Evolutionary conservation across 2,329 filamentous ascomycete genomes (phyloP), one percentile per base, ranked within the genome.

Genomic region (Phialemoniopsis sp.): DNA sequence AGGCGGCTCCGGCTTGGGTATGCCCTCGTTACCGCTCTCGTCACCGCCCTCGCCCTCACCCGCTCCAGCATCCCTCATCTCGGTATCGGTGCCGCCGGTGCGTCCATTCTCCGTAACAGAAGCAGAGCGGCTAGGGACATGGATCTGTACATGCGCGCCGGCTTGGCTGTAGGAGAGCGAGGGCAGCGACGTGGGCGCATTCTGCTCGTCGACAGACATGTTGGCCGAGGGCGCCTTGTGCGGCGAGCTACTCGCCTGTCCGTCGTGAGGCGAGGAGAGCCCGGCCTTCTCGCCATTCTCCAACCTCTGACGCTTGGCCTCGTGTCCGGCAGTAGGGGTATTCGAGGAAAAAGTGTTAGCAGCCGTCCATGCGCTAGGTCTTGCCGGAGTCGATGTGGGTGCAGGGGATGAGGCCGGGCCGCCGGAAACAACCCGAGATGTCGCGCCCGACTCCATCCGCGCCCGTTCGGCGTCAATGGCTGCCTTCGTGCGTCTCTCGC

Each of bases 401-500:
- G 32, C n/a, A 14, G 39, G 13, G 29, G 39, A 13, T 9, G 28
- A 32, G 13, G 19, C 30, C 15, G 19, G 10, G 10, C 38, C 5
- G 36, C 13, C 5, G 29, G 15, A 34, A 33, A 6, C 31, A 41
- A 16, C 29, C 28, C 13, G 30, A 17, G 21, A 34, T 13, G n/a
- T 36, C 32, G 8, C 13, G 8, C 8, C 10, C 30, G 29, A 8
- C 3, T 29, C 64, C 38, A 60, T 55, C 9, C 68, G 66, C n/a
- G 66, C 59, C 8, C 52, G 55, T 42, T 69, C 64, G 1, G 63
- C 61, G 3, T 68, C 60, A 13, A 76, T 69, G 42, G 72, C 68
- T 0, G 60, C 62, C 43, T 54, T 67, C 3, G 67, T 67, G 1
- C 74, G 68, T 12, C 73, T 60, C 45, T 69, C 63, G 0, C 72